Conservation (phyloP, 164 flowering plant genomes). For the Chimonanthus praecox region DNA sequence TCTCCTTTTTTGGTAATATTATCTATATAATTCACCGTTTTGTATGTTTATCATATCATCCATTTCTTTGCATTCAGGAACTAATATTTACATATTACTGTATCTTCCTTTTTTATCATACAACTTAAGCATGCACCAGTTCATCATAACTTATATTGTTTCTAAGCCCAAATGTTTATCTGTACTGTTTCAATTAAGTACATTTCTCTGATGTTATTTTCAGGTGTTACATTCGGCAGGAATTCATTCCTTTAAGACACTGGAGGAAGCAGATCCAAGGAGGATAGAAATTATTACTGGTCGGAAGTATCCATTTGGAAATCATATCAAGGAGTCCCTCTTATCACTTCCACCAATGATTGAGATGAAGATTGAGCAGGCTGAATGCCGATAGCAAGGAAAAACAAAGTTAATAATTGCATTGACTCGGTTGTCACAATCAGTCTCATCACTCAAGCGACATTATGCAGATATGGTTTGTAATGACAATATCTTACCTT, state of each 20-base stretch:
- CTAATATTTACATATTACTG: background rate
- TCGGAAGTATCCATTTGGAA: conserved; percentile 94
- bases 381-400: conserved; percentile 52
- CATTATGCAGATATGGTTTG: conserved; percentile 91
- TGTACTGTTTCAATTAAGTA: background rate
- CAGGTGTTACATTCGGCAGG: conserved; percentile 86
- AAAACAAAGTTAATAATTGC: conserved; percentile 56
- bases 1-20: background rate
- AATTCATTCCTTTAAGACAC: conserved; percentile 63
- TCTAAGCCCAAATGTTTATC: background rate
- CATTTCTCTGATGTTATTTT: background rate
- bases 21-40: background rate
- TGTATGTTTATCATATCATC: background rate
- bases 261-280: conserved; percentile 89
- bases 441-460: conserved; percentile 43
- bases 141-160: no score
- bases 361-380: conserved; percentile 57
- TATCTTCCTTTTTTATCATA: background rate
- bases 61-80: background rate
- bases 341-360: conserved; percentile 79
- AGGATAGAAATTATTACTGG: conserved; percentile 92
- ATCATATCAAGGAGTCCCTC: conserved; percentile 88
- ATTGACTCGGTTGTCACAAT: conserved; percentile 59
- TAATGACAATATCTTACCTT: conserved; percentile 3
- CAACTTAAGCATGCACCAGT: background rate